Base-by-base conservation (phyloP, 805 yeast species). In the Lipomyces sp. region DNA sequence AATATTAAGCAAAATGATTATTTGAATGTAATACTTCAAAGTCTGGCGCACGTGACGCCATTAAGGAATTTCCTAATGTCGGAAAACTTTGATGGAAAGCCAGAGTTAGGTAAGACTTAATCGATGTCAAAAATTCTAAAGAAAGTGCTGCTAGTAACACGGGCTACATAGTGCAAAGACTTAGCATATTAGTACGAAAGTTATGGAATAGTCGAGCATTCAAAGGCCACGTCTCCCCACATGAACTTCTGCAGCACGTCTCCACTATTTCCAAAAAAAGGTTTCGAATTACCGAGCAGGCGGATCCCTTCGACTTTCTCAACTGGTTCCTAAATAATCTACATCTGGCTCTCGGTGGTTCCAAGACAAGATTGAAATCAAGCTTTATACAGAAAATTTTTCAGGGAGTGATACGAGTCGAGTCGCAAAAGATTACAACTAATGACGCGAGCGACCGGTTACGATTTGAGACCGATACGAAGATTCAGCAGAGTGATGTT, bases 181-280 rank as follows among this genome's bases (percentile, higher is more conserved):
- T 88, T 48, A 80, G 86, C 0, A 67, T 80, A 3, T 73, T 88
- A 29, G 71, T 84, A 0, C 81, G 88, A 65, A 88, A 86, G 70
- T 58, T 89, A 8, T 90, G 94, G 93, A 88, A 88, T 4, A 77
- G 82, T 0, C 77, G 78, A 53, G 79, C 90, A 30, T 86, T 86
- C 75, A 85, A 83, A 70, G 75, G 82, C 2, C 91, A 89, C 72
- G 80, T 89, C 1, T 86, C 94, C 0, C 87, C 91, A 0, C 89
- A 86, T 73, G 91, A 87, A 60, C 76, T 90, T 6, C 74, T 88
- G 56, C 86, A 86, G 65, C 79, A 77, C 66, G 76, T 88, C 3
- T 76, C 83, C 1, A 71, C 77, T 0, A 63, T 74, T n/a, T 80
- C 88, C 0, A 80, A 82, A 56, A 82, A 80, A 61, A 73, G 76